phyloP scores from a whole-genome alignment of 2,329 filamentous ascomycete genomes.

The Pestalotiopsis sp. region DNA sequence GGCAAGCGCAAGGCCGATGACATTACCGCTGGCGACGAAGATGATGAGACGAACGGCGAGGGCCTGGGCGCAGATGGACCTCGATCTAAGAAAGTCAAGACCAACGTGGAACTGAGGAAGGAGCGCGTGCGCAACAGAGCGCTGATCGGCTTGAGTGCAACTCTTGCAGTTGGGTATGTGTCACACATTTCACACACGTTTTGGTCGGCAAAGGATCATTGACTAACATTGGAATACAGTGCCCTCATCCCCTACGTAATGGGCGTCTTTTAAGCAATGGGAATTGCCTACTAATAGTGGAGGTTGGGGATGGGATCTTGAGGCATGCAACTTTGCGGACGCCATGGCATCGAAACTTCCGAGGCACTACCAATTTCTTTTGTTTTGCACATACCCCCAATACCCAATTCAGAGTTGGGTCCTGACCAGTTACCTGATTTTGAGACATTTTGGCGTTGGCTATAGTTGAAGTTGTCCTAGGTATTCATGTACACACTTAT shows the following conservation, averaged over 20 bases:
- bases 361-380: slow-evolving; percentile 3
- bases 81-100: slow-evolving; percentile 76
- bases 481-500: slow-evolving; percentile 3
- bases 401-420: slow-evolving; percentile 1
- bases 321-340: neutral
- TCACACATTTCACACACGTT: slow-evolving; percentile 10
- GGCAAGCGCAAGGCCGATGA: slow-evolving; percentile 77
- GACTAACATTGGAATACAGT: slow-evolving; percentile 18
- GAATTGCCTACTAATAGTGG: neutral
- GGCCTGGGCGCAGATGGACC: slow-evolving; percentile 43
- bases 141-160: slow-evolving; percentile 82
- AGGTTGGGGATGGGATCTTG: neutral
- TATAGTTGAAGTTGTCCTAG: neutral
- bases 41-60: slow-evolving; percentile 43
- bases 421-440: neutral
- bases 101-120: slow-evolving; percentile 80
- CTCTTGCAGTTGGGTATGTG: slow-evolving; percentile 87
- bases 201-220: slow-evolving; percentile 24
- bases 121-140: slow-evolving; percentile 86
- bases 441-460: slow-evolving; percentile 5
- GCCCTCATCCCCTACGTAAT: slow-evolving; percentile 55
- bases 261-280: slow-evolving; percentile 45
- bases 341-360: neutral
- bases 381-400: slow-evolving; percentile 14
- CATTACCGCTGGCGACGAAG: slow-evolving; percentile 66